A percentile compares a stretch with the other conserved stretches of the same genome.
phyloP scores from a whole-genome alignment of 176 grass and related monocot species.

The Aegilops longissima region DNA sequence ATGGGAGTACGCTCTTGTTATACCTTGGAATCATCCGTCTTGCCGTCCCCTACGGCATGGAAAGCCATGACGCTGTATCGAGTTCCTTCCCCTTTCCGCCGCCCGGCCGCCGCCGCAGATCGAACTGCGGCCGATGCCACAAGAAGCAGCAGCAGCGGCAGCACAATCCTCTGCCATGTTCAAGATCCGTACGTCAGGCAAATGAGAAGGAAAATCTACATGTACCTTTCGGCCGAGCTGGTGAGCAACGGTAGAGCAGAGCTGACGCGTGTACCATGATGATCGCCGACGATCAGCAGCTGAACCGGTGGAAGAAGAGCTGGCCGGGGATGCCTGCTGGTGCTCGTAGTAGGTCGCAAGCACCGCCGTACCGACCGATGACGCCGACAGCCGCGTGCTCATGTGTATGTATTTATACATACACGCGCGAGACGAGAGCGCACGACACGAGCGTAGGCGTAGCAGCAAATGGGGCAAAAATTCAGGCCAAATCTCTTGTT shows the following conservation, averaged over 20 bases:
- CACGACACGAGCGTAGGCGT: not conserved
- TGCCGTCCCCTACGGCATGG: constrained; percentile 44
- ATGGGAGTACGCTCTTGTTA: not conserved
- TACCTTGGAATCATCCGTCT: constrained; percentile 54
- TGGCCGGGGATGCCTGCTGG: no score
- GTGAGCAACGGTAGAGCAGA: no score
- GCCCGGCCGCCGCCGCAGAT: not conserved
- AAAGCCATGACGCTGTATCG: constrained; percentile 38
- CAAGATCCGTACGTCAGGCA: not conserved
- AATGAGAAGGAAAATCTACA: not conserved
- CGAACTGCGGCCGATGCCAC: not conserved
- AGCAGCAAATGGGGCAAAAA: not conserved
- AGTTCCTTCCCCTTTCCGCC: not conserved
- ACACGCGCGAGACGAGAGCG: not conserved
- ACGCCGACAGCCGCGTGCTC: not conserved
- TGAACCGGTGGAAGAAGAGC: not conserved
- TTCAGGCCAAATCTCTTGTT: not conserved
- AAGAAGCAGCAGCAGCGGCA: not conserved
- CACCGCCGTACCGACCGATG: not conserved
- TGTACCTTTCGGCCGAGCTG: not conserved
- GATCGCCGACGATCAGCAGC: not conserved
- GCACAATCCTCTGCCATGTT: not conserved
- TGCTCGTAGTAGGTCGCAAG: no score
- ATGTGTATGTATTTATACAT: not conserved
- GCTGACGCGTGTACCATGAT: not conserved